A percentile compares a stretch with the other conserved stretches of the same genome.
phyloP scores from a whole-genome alignment of 2,329 filamentous ascomycete species.

The Phialophora expanda region DNA sequence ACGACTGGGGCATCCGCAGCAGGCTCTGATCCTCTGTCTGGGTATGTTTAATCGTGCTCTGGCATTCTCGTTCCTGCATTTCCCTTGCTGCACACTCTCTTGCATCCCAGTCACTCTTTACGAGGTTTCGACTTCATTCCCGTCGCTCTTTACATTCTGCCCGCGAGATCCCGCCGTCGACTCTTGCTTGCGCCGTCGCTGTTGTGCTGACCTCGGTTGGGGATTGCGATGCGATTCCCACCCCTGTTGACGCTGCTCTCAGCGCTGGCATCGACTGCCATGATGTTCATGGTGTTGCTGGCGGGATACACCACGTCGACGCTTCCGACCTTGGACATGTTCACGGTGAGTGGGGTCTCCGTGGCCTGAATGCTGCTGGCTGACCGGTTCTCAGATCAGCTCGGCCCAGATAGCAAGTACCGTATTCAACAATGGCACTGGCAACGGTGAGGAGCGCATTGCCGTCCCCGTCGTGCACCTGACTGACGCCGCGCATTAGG shows the following conservation, averaged over 20 bases:
- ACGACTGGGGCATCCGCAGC: neutral
- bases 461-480: too few species aligned
- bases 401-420: neutral
- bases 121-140: neutral
- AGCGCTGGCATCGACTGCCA: neutral
- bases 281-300: constrained; percentile 12
- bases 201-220: neutral
- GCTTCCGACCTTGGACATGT: constrained; percentile 9
- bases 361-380: neutral
- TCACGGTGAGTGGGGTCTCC: constrained; percentile 8
- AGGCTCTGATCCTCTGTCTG: neutral
- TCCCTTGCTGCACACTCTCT: neutral
- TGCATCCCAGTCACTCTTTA: neutral
- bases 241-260: neutral
- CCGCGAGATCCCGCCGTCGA: neutral
- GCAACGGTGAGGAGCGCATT: neutral
- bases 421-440: neutral
- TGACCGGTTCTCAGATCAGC: neutral
- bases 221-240: neutral
- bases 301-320: constrained; percentile 15
- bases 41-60: neutral
- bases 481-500: neutral
- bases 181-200: neutral
- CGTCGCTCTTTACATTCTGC: neutral
- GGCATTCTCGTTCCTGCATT: neutral